Evolutionary conservation across 2,329 filamentous ascomycete genomes (phyloP).

Genomic region (Pseudopyrenochaeta lycopersici): DNA sequence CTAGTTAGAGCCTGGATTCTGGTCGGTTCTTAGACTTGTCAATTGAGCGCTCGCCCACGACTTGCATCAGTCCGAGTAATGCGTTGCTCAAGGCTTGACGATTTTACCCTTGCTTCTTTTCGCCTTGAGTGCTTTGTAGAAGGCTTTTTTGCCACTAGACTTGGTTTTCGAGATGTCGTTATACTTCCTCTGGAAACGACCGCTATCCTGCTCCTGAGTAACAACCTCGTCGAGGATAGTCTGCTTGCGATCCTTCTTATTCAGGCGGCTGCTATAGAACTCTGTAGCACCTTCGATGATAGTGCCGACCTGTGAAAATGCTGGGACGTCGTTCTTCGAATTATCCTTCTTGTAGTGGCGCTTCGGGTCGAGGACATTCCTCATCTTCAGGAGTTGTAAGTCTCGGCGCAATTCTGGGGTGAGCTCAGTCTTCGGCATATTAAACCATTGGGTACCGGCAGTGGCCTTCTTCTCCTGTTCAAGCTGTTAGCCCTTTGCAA

Average conservation of each 20-base stretch:
- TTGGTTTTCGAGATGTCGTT: slow-evolving; percentile 83
- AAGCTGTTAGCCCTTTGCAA: slow-evolving; percentile 30
- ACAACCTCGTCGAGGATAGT: slow-evolving; percentile 89
- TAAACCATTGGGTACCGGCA: slow-evolving; percentile 85
- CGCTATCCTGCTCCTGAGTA: slow-evolving; percentile 69
- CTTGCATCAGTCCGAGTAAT: background rate
- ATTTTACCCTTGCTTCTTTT: slow-evolving; percentile 58
- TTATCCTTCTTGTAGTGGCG: slow-evolving; percentile 89
- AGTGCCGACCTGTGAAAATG: slow-evolving; percentile 88
- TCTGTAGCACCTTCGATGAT: slow-evolving; percentile 90
- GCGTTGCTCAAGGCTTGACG: slow-evolving; percentile 42
- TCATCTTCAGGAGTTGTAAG: slow-evolving; percentile 87
- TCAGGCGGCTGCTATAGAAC: slow-evolving; percentile 80
- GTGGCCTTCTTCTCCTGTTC: slow-evolving; percentile 67
- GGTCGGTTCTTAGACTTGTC: background rate
- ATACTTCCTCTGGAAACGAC: slow-evolving; percentile 88
- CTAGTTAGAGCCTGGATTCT: background rate
- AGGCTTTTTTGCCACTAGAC: slow-evolving; percentile 85
- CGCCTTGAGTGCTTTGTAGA: slow-evolving; percentile 81
- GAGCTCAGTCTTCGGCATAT: slow-evolving; percentile 83
- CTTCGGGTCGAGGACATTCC: slow-evolving; percentile 87
- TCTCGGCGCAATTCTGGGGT: slow-evolving; percentile 89
- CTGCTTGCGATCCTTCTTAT: slow-evolving; percentile 86
- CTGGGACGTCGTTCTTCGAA: slow-evolving; percentile 74
- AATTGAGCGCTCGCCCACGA: background rate